Evolutionary conservation across 805 yeast species (phyloP).

Genomic region (Yamadazyma scolyti): DNA sequence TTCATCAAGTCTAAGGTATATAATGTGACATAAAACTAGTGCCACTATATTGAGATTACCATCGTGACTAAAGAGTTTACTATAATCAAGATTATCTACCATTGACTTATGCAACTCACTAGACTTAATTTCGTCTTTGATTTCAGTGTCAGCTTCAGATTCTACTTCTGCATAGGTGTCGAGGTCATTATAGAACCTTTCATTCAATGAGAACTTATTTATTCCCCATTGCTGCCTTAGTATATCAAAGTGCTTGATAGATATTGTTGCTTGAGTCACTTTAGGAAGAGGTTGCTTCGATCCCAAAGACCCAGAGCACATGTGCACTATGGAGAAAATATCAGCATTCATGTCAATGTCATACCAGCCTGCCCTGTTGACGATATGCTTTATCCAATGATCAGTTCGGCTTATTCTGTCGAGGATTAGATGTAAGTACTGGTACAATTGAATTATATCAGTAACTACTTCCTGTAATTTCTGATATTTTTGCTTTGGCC

Average conservation of each 20-base stretch:
- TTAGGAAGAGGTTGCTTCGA: conserved; percentile 25
- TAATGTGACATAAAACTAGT: conserved; percentile 25
- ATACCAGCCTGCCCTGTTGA: conserved; percentile 28
- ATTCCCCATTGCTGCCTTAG: conserved; percentile 27
- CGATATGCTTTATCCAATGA: conserved; percentile 22
- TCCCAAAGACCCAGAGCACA: conserved; percentile 26
- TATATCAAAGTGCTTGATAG: conserved; percentile 25
- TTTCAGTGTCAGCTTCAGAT: background rate
- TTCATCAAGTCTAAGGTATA: conserved; percentile 27
- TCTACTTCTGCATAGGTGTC: conserved; percentile 1
- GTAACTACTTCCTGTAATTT: conserved; percentile 17
- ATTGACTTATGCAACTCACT: conserved; percentile 12
- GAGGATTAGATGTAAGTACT: conserved; percentile 17
- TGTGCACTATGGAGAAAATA: conserved; percentile 24
- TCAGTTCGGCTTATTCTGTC: conserved; percentile 24
- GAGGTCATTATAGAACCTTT: conserved; percentile 16
- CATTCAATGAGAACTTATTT: conserved; percentile 17
- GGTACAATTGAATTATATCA: conserved; percentile 25
- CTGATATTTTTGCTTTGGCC: conserved; percentile 27
- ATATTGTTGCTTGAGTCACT: conserved; percentile 26
- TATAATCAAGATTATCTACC: conserved; percentile 19
- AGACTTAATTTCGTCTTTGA: background rate
- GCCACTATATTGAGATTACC: conserved; percentile 26
- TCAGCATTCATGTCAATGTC: conserved; percentile 23
- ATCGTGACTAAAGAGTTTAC: conserved; percentile 24